Evolutionary conservation across 2,329 filamentous ascomycete species (phyloP).

Genomic region (Pseudocercospora fuligena): DNA sequence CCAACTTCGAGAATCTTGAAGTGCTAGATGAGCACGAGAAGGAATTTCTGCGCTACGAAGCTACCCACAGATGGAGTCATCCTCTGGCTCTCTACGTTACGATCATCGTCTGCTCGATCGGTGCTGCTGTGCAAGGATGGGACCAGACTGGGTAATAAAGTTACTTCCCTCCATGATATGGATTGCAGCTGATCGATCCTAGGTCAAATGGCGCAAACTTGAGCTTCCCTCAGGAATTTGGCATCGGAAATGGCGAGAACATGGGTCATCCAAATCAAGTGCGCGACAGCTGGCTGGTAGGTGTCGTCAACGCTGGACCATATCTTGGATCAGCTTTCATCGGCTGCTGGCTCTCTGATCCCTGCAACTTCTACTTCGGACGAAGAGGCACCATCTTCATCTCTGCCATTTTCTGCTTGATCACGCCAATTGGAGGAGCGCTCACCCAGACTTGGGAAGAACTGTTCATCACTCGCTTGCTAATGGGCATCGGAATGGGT

Average conservation of each 20-base stretch:
- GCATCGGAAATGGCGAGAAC: constrained; percentile 34
- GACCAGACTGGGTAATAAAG: constrained; percentile 26
- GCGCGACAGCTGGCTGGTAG: constrained; percentile 64
- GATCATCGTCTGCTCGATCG: constrained; percentile 58
- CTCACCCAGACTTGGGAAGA: constrained; percentile 60
- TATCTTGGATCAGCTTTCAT: constrained; percentile 52
- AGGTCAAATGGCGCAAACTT: constrained; percentile 57
- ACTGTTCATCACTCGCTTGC: constrained; percentile 45
- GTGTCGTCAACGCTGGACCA: constrained; percentile 66
- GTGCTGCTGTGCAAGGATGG: constrained; percentile 55
- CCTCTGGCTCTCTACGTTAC: constrained; percentile 55
- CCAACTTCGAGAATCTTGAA: constrained; percentile 50
- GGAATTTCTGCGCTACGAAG: constrained; percentile 51
- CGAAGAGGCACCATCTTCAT: constrained; percentile 47
- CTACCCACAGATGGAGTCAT: constrained; percentile 56
- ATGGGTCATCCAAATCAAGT: constrained; percentile 41
- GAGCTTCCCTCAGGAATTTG: constrained; percentile 50
- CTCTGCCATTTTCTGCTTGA: constrained; percentile 61
- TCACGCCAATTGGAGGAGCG: constrained; percentile 71
- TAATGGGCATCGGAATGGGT: constrained; percentile 51
- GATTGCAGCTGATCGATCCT: not conserved
- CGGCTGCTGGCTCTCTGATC: constrained; percentile 46
- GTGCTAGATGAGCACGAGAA: constrained; percentile 50
- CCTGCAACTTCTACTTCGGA: constrained; percentile 44
- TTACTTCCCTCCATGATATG: too few species aligned